A percentile compares a stretch with the other conserved stretches of the same genome.
phyloP scores from a whole-genome alignment of 805 yeast genomes.

The Kurtzmaniella fragi region DNA sequence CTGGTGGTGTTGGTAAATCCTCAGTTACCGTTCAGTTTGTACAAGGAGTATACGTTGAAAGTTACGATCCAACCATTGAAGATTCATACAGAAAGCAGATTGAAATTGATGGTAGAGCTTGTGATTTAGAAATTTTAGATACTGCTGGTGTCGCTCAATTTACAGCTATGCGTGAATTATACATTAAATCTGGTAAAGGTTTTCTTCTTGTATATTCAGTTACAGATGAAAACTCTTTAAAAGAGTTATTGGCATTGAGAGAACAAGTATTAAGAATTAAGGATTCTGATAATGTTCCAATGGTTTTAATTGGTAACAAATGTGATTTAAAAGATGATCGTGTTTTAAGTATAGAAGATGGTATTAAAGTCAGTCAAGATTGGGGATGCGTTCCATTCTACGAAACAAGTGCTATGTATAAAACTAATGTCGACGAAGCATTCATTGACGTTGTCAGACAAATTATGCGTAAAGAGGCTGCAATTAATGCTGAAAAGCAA shows the following conservation, averaged over 20 bases:
- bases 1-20: slow-evolving; percentile 97
- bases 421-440: slow-evolving; percentile 86
- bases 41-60: slow-evolving; percentile 83
- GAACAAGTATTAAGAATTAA: slow-evolving; percentile 84
- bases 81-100: slow-evolving; percentile 89
- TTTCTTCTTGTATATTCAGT: slow-evolving; percentile 55
- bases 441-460: slow-evolving; percentile 86
- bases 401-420: slow-evolving; percentile 89
- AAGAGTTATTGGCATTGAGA: slow-evolving; percentile 72
- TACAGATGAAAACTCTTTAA: slow-evolving; percentile 59
- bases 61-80: slow-evolving; percentile 96
- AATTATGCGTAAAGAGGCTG: slow-evolving; percentile 71
- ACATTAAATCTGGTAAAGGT: slow-evolving; percentile 83
- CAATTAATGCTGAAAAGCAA: slow-evolving; percentile 39
- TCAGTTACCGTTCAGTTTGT: slow-evolving; percentile 90
- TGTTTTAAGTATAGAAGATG: slow-evolving; percentile 74
- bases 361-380: slow-evolving; percentile 72
- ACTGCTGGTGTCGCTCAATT: slow-evolving; percentile 78
- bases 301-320: slow-evolving; percentile 89
- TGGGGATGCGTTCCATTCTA: slow-evolving; percentile 92
- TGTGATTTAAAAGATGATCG: slow-evolving; percentile 77
- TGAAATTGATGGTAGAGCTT: slow-evolving; percentile 81
- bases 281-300: slow-evolving; percentile 71
- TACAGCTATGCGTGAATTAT: slow-evolving; percentile 90
- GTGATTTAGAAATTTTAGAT: slow-evolving; percentile 69